A percentile compares a stretch with the other conserved stretches of the same genome.
Evolutionary conservation across 2,329 filamentous ascomycete genomes (phyloP).

Genomic region (Cytospora piceicola): DNA sequence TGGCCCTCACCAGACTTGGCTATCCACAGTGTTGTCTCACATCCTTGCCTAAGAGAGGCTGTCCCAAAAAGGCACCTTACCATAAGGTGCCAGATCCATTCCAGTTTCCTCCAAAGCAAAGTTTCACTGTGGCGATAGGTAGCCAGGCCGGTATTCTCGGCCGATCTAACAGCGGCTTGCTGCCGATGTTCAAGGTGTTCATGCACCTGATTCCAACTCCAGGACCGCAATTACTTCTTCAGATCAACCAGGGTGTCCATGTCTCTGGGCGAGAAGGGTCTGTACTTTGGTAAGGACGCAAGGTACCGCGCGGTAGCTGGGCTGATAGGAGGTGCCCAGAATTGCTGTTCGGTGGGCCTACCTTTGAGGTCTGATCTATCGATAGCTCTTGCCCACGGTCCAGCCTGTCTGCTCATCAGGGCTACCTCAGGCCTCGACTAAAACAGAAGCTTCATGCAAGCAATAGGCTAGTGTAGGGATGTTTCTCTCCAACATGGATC

Average conservation of each 20-base stretch:
- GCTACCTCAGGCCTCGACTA: conserved; percentile 23
- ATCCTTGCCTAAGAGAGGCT: conserved; percentile 17
- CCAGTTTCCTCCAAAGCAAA: conserved; percentile 23
- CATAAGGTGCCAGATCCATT: conserved; percentile 27
- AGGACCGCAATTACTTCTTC: conserved; percentile 20
- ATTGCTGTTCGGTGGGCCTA: conserved; percentile 9
- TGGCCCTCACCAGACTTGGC: conserved; percentile 18
- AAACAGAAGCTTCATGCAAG: conserved; percentile 32
- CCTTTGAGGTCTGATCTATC: conserved; percentile 19
- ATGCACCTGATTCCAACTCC: conserved; percentile 23
- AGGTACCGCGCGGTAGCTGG: conserved; percentile 11
- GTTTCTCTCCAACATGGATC: conserved; percentile 28
- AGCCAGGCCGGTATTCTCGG: background rate
- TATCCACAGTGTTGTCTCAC: conserved; percentile 26
- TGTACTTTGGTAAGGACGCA: conserved; percentile 19
- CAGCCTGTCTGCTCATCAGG: conserved; percentile 18
- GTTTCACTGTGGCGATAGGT: conserved; percentile 15
- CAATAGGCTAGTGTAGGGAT: conserved; percentile 32
- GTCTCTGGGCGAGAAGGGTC: conserved; percentile 10
- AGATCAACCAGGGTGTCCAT: conserved; percentile 14
- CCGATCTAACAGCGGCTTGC: conserved; percentile 21
- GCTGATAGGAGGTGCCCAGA: conserved; percentile 12
- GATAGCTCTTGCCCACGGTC: conserved; percentile 21
- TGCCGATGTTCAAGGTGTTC: conserved; percentile 7
- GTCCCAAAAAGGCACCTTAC: conserved; percentile 15